phyloP scores from a whole-genome alignment of 2,329 filamentous ascomycete species.

The Epichloe scottii region DNA sequence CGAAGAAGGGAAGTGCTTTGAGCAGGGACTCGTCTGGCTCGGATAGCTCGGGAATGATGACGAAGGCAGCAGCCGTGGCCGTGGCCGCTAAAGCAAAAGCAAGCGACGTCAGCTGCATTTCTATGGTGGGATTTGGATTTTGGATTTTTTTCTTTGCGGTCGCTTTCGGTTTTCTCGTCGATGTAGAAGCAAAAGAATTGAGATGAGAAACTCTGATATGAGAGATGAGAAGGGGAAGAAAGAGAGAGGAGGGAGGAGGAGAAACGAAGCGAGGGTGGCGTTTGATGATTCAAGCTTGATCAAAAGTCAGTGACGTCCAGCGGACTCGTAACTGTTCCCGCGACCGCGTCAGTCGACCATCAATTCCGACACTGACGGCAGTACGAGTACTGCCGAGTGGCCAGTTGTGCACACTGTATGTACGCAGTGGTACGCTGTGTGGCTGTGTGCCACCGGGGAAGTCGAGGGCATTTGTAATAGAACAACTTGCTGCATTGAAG shows the following conservation, averaged over 20 bases:
- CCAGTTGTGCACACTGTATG: background rate
- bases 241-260: background rate
- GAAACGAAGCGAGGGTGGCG: background rate
- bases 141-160: too few species aligned
- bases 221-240: background rate
- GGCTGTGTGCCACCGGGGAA: background rate
- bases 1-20: constrained; percentile 25
- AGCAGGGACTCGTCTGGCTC: constrained; percentile 29
- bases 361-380: background rate
- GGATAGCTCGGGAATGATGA: constrained; percentile 39
- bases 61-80: constrained; percentile 31
- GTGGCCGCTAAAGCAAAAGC: constrained; percentile 20
- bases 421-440: background rate
- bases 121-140: constrained; percentile 9
- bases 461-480: background rate
- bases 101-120: constrained; percentile 20
- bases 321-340: background rate
- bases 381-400: background rate
- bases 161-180: too few species aligned
- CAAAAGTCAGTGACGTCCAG: background rate
- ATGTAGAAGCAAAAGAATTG: background rate
- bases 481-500: too few species aligned
- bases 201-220: background rate
- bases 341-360: background rate
- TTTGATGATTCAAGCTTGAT: background rate